Evolutionary conservation across 805 yeast genomes (phyloP).

Genomic region (Myxozyma geophila): DNA sequence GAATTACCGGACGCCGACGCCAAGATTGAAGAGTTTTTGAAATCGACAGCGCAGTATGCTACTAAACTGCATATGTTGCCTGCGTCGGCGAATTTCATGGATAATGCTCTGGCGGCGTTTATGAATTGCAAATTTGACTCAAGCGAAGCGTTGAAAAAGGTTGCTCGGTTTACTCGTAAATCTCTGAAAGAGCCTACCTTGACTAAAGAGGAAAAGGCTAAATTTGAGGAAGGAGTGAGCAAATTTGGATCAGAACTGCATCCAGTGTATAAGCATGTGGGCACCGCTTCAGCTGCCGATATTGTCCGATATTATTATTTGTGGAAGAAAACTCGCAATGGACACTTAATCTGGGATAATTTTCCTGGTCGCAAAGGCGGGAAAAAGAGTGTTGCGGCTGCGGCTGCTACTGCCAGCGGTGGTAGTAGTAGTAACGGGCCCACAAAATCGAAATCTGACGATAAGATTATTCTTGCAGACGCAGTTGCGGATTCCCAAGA

Average conservation of each 20-base stretch:
- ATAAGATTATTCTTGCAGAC: slow-evolving; percentile 46
- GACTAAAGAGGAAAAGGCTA: slow-evolving; percentile 60
- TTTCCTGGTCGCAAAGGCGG: slow-evolving; percentile 72
- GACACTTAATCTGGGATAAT: slow-evolving; percentile 80
- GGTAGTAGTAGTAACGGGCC: too few species aligned
- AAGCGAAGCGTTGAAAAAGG: slow-evolving; percentile 54
- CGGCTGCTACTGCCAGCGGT: too few species aligned
- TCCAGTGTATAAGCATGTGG: slow-evolving; percentile 73
- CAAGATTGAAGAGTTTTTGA: slow-evolving; percentile 59
- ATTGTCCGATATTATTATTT: slow-evolving; percentile 84
- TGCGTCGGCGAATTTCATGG: slow-evolving; percentile 80
- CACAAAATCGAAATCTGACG: slow-evolving; percentile 36
- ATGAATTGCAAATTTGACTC: slow-evolving; percentile 58
- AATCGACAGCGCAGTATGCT: slow-evolving; percentile 62
- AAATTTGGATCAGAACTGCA: slow-evolving; percentile 78
- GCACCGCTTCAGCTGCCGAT: slow-evolving; percentile 73
- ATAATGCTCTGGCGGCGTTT: slow-evolving; percentile 64
- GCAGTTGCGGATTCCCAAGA: slow-evolving; percentile 67
- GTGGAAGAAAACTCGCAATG: slow-evolving; percentile 86
- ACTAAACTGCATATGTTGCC: slow-evolving; percentile 57
- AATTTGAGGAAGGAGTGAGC: slow-evolving; percentile 76
- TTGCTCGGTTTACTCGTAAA: slow-evolving; percentile 57
- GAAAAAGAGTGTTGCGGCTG: slow-evolving; percentile 47
- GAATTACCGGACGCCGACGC: slow-evolving; percentile 42
- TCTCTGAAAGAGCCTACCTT: slow-evolving; percentile 79